Percentiles rank a stretch among this genome's conserved stretches.
Evolutionary conservation across 768 basidiomycete genomes (phyloP).

Genomic region (Termitomyces heimii): DNA sequence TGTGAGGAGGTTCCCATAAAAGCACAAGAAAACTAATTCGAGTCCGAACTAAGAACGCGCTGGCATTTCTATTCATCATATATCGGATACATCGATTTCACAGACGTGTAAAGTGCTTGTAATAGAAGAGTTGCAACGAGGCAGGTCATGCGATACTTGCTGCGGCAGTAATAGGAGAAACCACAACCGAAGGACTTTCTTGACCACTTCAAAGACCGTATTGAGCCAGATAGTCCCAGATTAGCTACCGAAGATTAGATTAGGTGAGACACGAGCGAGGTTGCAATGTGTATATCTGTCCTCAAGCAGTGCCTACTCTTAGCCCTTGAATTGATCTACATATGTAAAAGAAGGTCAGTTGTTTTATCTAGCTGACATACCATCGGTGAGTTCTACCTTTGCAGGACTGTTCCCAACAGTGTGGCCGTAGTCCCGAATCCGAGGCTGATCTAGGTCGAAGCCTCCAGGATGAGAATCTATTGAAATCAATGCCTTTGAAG

Average conservation of each 20-base stretch:
- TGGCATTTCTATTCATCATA: background rate
- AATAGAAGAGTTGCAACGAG: background rate
- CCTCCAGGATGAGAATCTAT: too few relatives aligned
- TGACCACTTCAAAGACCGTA: background rate
- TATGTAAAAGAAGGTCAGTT: background rate
- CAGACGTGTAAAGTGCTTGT: background rate
- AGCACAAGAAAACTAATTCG: background rate
- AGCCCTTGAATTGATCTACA: background rate
- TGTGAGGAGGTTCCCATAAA: background rate
- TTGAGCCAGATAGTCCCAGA: background rate
- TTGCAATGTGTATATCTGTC: background rate
- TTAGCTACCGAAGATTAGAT: background rate
- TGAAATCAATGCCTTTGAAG: too few relatives aligned
- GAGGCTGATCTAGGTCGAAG: too few relatives aligned
- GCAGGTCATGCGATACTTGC: conserved; percentile 1
- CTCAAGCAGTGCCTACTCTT: background rate
- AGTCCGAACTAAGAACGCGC: background rate
- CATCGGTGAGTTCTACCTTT: background rate
- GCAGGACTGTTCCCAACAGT: background rate
- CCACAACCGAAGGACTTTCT: background rate
- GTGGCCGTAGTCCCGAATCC: too few relatives aligned
- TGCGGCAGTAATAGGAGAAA: background rate
- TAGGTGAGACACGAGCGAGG: too few relatives aligned
- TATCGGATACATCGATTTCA: conserved; percentile 1
- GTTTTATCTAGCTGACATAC: background rate